Evolutionary conservation across 768 basidiomycete genomes (phyloP), one percentile per base, ranked within the genome.

Genomic region (Pulveroboletus sp.): DNA sequence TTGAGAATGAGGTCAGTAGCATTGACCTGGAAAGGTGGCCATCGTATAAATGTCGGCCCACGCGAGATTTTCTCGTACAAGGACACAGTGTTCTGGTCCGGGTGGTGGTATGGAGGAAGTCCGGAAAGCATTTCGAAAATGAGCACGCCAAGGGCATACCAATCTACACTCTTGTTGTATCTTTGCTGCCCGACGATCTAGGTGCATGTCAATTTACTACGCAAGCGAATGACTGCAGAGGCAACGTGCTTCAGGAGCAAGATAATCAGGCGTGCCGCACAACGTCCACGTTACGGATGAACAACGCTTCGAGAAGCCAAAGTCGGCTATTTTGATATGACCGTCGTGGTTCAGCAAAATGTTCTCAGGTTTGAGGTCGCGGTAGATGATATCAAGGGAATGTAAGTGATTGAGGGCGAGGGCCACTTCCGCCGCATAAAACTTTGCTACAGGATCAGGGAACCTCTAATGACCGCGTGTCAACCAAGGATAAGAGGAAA

Each of bases 81-180:
- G 39, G 81, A 73, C 60, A 94, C 81, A 18, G 89, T 94, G 62
- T 92, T 89, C 41, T 75, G 81, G 63, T 92, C 90, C 24, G 79
- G 74, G 66, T 89, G 86, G 70, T 96, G 94, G 74, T 93, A 98
- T 0, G 96, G 96, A 26, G 94, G 92, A 26, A 88, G 84, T 8
- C 96, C 96, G 0, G 89, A 93, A 39, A 99, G 79, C 94, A 98
- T 97, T 70, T 99, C 96, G 66, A 89, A 99, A 49, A 94, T 88
- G 53, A 99, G 83, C 47, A 99, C 91, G 44, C 96, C 96, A 45
- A 97, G 80, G 1, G 96, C 95, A 72, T 97, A 99, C 94, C 94
- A 99, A 64, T 99, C 96, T 2, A 97, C 95, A 50, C 85, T 87
- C 68, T 96, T 95, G 65, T 94, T 95, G 66, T 99, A 98, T 6